Percentiles rank a stretch among this genome's conserved stretches.
These are phyloP conservation scores for Thermothielavioides terrestris DNA, from an alignment of 495 filamentous ascomycete species.

Conservation along the genomic window DNA sequence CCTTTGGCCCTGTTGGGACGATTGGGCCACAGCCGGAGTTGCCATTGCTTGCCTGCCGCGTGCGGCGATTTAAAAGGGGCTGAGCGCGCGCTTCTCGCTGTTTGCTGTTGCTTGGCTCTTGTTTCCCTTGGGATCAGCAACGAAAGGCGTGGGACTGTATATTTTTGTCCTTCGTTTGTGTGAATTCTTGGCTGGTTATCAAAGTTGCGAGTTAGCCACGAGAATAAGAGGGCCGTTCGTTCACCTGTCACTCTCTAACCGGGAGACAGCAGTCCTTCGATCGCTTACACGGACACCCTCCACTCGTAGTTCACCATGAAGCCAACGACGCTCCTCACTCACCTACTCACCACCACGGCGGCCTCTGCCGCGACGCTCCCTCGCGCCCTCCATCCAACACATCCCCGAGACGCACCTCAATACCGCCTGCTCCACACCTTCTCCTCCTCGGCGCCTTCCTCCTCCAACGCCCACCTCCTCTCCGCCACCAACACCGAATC, in stretches of 20 bases:
- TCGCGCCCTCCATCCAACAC: not conserved
- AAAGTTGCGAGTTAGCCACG: no score
- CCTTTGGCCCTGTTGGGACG: not conserved
- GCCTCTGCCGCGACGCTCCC: not conserved
- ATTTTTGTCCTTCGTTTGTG: not conserved
- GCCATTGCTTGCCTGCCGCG: not conserved
- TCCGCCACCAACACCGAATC: not conserved
- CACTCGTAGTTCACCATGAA: constrained; percentile 10
- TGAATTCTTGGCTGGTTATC: not conserved
- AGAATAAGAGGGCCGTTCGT: no score
- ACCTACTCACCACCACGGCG: not conserved
- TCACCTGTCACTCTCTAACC: no score
- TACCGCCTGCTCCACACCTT: constrained; percentile 7
- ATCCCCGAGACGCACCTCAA: not conserved
- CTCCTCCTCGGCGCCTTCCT: not conserved
- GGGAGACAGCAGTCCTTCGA: not conserved
- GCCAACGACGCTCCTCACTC: constrained; percentile 7
- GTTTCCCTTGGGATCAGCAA: not conserved
- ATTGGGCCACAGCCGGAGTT: not conserved
- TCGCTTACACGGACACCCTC: not conserved
- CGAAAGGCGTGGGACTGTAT: no score
- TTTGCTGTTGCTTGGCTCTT: not conserved
- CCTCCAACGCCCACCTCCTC: constrained; percentile 4
- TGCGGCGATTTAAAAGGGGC: not conserved
- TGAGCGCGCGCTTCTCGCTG: not conserved